These are phyloP conservation scores for Blastocystis sp. DNA, from an alignment of 352 stramenopile species.

Conservation along the genomic window DNA sequence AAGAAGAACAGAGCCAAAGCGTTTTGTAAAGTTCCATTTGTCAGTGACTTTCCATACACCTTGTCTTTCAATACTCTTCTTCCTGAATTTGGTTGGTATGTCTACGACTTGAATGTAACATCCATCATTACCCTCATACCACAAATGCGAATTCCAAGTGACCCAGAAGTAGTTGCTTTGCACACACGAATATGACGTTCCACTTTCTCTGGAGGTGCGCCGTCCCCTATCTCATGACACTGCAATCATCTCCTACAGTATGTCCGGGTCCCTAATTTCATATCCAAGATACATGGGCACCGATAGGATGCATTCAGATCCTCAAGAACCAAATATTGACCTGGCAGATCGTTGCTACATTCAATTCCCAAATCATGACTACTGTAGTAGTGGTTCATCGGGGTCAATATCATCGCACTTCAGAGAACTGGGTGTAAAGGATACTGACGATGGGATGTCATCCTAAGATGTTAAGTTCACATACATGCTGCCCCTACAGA, in stretches of 20 bases:
- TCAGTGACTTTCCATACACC: slow-evolving; percentile 3
- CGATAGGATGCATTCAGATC: slow-evolving; percentile 19
- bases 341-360: not conserved
- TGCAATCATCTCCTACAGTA: not conserved
- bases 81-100: not conserved
- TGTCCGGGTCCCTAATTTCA: slow-evolving; percentile 11
- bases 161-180: slow-evolving; percentile 28
- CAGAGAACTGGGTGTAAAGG: not conserved
- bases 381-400: not conserved
- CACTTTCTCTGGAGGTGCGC: not conserved
- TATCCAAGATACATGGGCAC: slow-evolving; percentile 24
- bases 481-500: not conserved
- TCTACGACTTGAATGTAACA: not conserved
- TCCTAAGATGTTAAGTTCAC: not conserved
- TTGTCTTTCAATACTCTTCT: not conserved
- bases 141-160: slow-evolving; percentile 31
- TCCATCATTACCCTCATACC: not conserved
- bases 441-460: not conserved
- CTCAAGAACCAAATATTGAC: slow-evolving; percentile 10
- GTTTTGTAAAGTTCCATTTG: not conserved
- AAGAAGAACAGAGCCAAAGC: slow-evolving; percentile 33
- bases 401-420: not conserved
- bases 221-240: not conserved
- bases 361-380: not conserved
- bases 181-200: slow-evolving; percentile 21